These are phyloP conservation scores for Incumbomyces lentus DNA, from an alignment of 2,329 filamentous ascomycete species.

Conservation along the genomic window DNA sequence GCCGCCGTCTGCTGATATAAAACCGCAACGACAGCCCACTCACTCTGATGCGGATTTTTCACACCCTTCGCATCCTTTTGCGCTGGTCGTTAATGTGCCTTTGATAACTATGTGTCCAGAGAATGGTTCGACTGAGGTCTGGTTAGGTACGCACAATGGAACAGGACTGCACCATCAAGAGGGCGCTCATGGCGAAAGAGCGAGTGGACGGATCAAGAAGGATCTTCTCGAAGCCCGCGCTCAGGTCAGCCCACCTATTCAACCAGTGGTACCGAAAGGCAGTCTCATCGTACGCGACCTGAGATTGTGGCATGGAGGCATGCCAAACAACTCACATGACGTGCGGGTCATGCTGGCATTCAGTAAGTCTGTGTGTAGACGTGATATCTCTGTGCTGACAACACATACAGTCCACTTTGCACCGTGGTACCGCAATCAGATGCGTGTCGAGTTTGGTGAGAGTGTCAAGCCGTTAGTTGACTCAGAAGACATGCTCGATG, in stretches of 20 bases:
- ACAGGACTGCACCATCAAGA: constrained; percentile 34
- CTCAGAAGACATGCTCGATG: constrained; percentile 33
- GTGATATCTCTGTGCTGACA: neutral
- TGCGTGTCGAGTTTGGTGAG: constrained; percentile 45
- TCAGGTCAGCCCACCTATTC: constrained; percentile 25
- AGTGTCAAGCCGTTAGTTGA: constrained; percentile 40
- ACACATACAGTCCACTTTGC: constrained; percentile 28
- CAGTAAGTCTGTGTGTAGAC: constrained; percentile 14
- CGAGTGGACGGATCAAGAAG: constrained; percentile 41
- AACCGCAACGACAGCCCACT: constrained; percentile 42
- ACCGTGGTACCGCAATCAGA: constrained; percentile 42
- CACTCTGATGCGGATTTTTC: constrained; percentile 52
- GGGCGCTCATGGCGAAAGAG: constrained; percentile 41
- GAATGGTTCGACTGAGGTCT: constrained; percentile 51
- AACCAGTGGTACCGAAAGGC: constrained; percentile 35
- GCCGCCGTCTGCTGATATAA: constrained; percentile 35
- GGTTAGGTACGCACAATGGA: constrained; percentile 45
- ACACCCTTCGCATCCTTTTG: constrained; percentile 46
- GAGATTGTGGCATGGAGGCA: constrained; percentile 41
- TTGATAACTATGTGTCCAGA: constrained; percentile 40
- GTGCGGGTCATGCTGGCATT: constrained; percentile 38
- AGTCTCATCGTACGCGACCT: constrained; percentile 38
- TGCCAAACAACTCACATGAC: constrained; percentile 35
- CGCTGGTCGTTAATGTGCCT: constrained; percentile 45
- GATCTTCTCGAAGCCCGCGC: constrained; percentile 25